These are phyloP conservation scores for Boletus reticuloceps DNA, from an alignment of 768 basidiomycete species.

Conservation along the genomic window DNA sequence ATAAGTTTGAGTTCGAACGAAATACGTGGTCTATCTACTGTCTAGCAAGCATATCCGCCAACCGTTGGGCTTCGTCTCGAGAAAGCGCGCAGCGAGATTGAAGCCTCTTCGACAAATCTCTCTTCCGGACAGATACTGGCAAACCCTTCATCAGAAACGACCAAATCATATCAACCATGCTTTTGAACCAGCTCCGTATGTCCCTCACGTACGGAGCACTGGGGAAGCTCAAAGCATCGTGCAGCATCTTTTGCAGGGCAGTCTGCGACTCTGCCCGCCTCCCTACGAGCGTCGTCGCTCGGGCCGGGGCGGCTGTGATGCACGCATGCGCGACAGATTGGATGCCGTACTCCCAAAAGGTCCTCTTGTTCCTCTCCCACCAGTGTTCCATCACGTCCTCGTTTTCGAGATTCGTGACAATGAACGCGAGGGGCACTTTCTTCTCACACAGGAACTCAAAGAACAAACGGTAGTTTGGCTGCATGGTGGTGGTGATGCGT, in stretches of 20 bases:
- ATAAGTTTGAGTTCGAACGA: too few relatives aligned
- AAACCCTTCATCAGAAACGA: background rate
- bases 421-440: constrained; percentile 8
- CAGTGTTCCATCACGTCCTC: constrained; percentile 10
- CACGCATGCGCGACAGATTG: constrained; percentile 7
- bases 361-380: constrained; percentile 7
- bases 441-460: constrained; percentile 10
- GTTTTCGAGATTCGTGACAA: constrained; percentile 7
- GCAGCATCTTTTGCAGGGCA: background rate
- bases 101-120: background rate
- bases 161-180: background rate
- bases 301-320: constrained; percentile 2
- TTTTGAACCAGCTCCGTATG: background rate
- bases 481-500: constrained; percentile 2
- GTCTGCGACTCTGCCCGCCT: constrained; percentile 2
- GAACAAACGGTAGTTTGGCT: constrained; percentile 13
- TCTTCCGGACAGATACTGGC: background rate
- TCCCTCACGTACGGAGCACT: background rate
- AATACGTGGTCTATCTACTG: too few relatives aligned
- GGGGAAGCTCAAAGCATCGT: background rate
- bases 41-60: background rate
- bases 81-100: background rate
- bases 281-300: background rate
- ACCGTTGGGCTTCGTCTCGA: background rate
- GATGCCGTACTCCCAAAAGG: background rate